phyloP scores from a whole-genome alignment of 768 basidiomycete genomes.

The Coprinellus micaceus region DNA sequence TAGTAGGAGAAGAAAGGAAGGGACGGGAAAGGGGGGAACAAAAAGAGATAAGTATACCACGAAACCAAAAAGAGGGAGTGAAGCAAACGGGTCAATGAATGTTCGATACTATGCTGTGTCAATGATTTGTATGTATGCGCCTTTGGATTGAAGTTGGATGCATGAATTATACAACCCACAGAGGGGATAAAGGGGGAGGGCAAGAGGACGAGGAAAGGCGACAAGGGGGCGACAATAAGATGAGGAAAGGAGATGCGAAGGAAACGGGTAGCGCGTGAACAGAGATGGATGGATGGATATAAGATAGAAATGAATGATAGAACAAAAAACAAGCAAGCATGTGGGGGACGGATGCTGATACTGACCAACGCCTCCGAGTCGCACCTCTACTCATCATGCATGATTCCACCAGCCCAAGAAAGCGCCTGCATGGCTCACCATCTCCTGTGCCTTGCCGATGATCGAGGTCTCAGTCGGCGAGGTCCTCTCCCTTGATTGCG shows the following conservation, averaged over 20 bases:
- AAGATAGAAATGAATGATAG: neutral
- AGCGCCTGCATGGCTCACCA: conserved; percentile 77
- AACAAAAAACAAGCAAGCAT: too few species aligned
- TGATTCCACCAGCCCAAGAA: conserved; percentile 58
- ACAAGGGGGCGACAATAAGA: too few species aligned
- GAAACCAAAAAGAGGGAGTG: neutral
- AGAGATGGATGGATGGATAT: neutral
- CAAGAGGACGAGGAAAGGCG: too few species aligned
- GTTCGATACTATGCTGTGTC: too few species aligned
- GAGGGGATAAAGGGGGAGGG: too few species aligned
- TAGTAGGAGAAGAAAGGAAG: neutral
- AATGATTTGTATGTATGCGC: too few species aligned
- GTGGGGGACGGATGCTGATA: too few species aligned
- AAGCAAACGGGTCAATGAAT: neutral
- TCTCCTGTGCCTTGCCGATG: conserved; percentile 61
- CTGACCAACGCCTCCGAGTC: too few species aligned
- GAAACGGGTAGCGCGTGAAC: neutral
- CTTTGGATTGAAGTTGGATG: too few species aligned
- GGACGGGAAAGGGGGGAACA: neutral
- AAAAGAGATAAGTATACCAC: neutral
- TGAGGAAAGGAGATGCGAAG: neutral
- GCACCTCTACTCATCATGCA: too few species aligned
- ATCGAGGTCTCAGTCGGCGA: too few species aligned
- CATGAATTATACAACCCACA: too few species aligned
- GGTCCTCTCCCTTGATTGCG: conserved; percentile 17